Percentiles rank a stretch among this genome's conserved stretches.
Evolutionary conservation across 2,329 filamentous ascomycete species (phyloP).

Genomic region (Aspergillus carbonarius): DNA sequence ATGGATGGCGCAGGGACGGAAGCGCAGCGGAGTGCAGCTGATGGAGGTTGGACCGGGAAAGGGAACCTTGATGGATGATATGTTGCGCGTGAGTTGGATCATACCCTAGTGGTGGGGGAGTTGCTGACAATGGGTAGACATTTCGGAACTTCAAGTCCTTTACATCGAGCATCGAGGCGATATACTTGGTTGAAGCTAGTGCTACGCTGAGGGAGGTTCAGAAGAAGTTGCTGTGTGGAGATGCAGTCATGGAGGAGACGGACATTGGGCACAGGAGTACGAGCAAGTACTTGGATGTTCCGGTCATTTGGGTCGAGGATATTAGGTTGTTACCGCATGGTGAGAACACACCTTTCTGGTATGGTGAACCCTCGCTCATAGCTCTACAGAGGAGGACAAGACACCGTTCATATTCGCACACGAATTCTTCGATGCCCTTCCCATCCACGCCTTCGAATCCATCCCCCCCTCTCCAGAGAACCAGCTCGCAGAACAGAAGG

Average conservation of each 20-base stretch:
- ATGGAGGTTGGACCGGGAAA: slow-evolving; percentile 93
- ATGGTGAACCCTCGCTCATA: not conserved
- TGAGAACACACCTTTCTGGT: slow-evolving; percentile 35
- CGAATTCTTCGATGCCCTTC: slow-evolving; percentile 97
- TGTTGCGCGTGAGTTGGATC: slow-evolving; percentile 69
- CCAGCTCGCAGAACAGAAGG: slow-evolving; percentile 44
- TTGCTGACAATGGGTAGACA: slow-evolving; percentile 55
- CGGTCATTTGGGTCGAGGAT: slow-evolving; percentile 89
- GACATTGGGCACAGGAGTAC: slow-evolving; percentile 71
- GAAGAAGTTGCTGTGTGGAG: slow-evolving; percentile 76
- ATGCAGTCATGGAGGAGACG: slow-evolving; percentile 66
- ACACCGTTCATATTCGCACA: slow-evolving; percentile 94
- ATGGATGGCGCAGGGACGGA: slow-evolving; percentile 88
- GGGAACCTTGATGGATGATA: slow-evolving; percentile 96
- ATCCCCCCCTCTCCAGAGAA: slow-evolving; percentile 53
- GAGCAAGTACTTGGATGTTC: slow-evolving; percentile 70
- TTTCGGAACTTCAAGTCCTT: slow-evolving; percentile 80
- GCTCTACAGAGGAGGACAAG: slow-evolving; percentile 58
- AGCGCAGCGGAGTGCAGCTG: slow-evolving; percentile 72
- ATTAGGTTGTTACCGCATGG: slow-evolving; percentile 75
- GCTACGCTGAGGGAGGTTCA: slow-evolving; percentile 73
- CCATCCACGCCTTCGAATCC: slow-evolving; percentile 91
- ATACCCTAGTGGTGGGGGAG: not conserved
- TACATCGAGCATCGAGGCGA: slow-evolving; percentile 72
- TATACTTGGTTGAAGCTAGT: slow-evolving; percentile 96